Evolutionary conservation across 768 basidiomycete genomes (phyloP).

Genomic region (Trametes meyenii): DNA sequence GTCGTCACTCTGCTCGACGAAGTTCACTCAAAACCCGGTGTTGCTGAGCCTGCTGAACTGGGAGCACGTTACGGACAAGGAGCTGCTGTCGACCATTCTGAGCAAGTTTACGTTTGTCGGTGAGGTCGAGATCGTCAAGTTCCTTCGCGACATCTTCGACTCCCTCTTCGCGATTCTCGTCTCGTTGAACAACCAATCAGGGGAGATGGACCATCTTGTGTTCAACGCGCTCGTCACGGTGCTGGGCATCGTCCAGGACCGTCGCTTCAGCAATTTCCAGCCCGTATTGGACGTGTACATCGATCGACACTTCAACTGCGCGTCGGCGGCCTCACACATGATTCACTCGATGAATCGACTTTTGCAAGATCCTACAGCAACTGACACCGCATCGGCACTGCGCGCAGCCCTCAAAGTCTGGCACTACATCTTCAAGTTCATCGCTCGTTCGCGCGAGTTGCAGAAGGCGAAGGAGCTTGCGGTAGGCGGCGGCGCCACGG

Average conservation of each 20-base stretch:
- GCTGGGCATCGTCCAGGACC: constrained; percentile 89
- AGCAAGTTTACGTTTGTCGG: constrained; percentile 89
- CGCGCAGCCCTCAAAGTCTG: constrained; percentile 94
- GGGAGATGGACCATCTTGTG: constrained; percentile 82
- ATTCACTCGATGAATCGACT: constrained; percentile 87
- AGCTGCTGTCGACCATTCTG: constrained; percentile 70
- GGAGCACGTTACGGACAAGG: constrained; percentile 69
- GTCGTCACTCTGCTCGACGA: constrained; percentile 89
- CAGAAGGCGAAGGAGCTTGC: constrained; percentile 82
- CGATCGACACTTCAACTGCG: constrained; percentile 82
- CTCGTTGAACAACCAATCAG: constrained; percentile 69
- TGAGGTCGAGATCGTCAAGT: constrained; percentile 94
- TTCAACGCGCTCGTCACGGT: constrained; percentile 92
- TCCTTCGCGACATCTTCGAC: constrained; percentile 88
- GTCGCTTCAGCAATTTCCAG: constrained; percentile 94
- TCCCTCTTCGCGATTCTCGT: constrained; percentile 88
- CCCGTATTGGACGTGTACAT: constrained; percentile 94
- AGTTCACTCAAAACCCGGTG: constrained; percentile 88
- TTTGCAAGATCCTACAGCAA: constrained; percentile 68
- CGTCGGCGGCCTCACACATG: constrained; percentile 80
- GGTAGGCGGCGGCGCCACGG: constrained; percentile 78
- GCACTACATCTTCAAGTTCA: constrained; percentile 96
- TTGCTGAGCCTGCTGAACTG: constrained; percentile 80
- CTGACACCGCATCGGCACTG: constrained; percentile 74
- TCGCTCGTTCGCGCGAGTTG: constrained; percentile 84